A percentile compares a stretch with the other conserved stretches of the same genome.
Conservation (phyloP, 2,329 filamentous ascomycete species). For the Epichloe gansuensis region DNA sequence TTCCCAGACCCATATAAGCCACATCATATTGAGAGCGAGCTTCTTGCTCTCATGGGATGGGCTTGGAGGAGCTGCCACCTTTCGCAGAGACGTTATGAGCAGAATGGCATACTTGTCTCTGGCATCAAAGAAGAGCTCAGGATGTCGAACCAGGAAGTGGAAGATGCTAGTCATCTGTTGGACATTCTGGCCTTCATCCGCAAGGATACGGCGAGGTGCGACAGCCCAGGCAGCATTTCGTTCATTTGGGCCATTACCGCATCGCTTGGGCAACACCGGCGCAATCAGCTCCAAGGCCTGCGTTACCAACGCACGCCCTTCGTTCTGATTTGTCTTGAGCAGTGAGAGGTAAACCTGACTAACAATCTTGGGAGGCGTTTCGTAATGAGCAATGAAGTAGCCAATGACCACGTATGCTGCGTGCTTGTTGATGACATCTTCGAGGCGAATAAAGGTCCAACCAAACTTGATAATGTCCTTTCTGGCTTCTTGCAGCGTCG, state of each 20-base stretch:
- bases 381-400: conserved; percentile 95
- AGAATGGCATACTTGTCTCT: conserved; percentile 81
- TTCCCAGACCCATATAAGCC: conserved; percentile 87
- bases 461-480: conserved; percentile 99
- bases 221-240: conserved; percentile 77
- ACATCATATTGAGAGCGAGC: conserved; percentile 81
- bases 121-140: conserved; percentile 88
- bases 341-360: conserved; percentile 89
- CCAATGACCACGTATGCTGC: conserved; percentile 94
- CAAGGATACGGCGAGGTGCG: conserved; percentile 78
- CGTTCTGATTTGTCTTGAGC: conserved; percentile 85
- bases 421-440: conserved; percentile 98
- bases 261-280: conserved; percentile 81
- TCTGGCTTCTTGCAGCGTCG: conserved; percentile 75
- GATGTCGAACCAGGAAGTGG: conserved; percentile 87
- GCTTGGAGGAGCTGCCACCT: conserved; percentile 73
- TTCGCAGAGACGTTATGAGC: conserved; percentile 79
- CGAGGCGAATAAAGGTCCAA: conserved; percentile 96
- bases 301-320: conserved; percentile 81
- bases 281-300: conserved; percentile 91
- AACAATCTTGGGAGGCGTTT: conserved; percentile 91
- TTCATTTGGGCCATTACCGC: conserved; percentile 57
- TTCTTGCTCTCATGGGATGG: conserved; percentile 87
- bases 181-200: conserved; percentile 87
- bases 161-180: conserved; percentile 97